Percentiles rank a stretch among this genome's conserved stretches.
Conservation (phyloP, 805 yeast species). For the Candida ortonii region DNA sequence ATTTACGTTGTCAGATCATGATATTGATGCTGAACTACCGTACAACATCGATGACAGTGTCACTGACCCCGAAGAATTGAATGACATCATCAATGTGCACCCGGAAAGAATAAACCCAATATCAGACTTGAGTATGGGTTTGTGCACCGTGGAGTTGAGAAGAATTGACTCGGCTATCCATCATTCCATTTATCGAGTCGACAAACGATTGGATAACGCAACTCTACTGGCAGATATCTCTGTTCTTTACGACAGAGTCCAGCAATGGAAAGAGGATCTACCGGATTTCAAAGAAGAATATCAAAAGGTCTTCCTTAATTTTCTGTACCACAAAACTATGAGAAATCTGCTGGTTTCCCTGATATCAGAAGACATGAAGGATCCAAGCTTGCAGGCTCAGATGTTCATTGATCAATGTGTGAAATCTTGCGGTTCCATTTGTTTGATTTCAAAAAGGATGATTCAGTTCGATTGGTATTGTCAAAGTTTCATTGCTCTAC, state of each 20-base stretch:
- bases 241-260: constrained; percentile 10
- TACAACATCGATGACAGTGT: constrained; percentile 22
- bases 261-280: constrained; percentile 16
- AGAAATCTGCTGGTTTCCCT: constrained; percentile 20
- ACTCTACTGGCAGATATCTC: constrained; percentile 14
- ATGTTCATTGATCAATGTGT: constrained; percentile 21
- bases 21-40: constrained; percentile 46
- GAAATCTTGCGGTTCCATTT: constrained; percentile 22
- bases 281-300: constrained; percentile 18
- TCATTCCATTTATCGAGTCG: constrained; percentile 21
- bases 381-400: constrained; percentile 9
- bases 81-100: constrained; percentile 18
- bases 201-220: constrained; percentile 10
- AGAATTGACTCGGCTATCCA: constrained; percentile 22
- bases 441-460: constrained; percentile 20
- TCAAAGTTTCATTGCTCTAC: constrained; percentile 23
- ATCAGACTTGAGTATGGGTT: constrained; percentile 18
- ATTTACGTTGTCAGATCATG: constrained; percentile 46
- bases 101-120: constrained; percentile 17
- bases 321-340: constrained; percentile 20
- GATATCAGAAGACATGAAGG: constrained; percentile 12
- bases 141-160: constrained; percentile 15
- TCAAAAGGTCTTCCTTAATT: constrained; percentile 12
- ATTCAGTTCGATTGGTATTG: constrained; percentile 24
- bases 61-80: constrained; percentile 15